Base-by-base conservation (phyloP, 805 yeast species). In the Metschnikowia amazonensis region DNA sequence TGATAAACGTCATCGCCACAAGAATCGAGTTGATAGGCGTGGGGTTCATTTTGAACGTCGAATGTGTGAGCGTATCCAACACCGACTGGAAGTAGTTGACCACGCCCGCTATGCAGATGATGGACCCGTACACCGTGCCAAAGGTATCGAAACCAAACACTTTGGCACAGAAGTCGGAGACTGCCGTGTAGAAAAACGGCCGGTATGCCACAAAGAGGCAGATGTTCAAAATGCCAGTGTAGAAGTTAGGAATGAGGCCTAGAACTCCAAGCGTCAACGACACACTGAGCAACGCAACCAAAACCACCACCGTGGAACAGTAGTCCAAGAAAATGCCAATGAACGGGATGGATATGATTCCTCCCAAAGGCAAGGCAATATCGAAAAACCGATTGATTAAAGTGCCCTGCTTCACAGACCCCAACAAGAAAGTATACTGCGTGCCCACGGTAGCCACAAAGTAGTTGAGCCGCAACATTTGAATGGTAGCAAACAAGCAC, bases 81-180 rank as follows among this genome's bases (percentile, higher is more conserved):
- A 63, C 53, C 21, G 72, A 63, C 57, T 78, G 83, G 33, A 65
- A 59, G 49, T 72, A 75, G 56, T 78, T 78, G 58, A 75, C 60
- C 14, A 75, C 51, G 30, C 83, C 83, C 1, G 81, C 71, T 20
- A 75, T 63, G 36, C 80, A 73, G 63, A 77, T 76, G 27, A 77
- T 75, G 16, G 78, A 62, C n/a, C 82, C 82, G 54, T 79, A 79
- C 24, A 79, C 73, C 1, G 80, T 75, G 32, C 85, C 83, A 58
- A 79, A 76, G 9, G 83, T 77, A 55, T 78, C 81, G 51, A 76
- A 73, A 1, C 85, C 84, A 59, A 80, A 81, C 39, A 77, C 81
- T 59, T 81, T 82, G 23, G 85, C 81, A 56, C 82, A 78, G 56
- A 70, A 75, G 57, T 78, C 83, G 3, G 79, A 72, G 31, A 78